Evolutionary conservation across 768 basidiomycete genomes (phyloP), one percentile per base, ranked within the genome.

Genomic region (Leccinum uliginosum): DNA sequence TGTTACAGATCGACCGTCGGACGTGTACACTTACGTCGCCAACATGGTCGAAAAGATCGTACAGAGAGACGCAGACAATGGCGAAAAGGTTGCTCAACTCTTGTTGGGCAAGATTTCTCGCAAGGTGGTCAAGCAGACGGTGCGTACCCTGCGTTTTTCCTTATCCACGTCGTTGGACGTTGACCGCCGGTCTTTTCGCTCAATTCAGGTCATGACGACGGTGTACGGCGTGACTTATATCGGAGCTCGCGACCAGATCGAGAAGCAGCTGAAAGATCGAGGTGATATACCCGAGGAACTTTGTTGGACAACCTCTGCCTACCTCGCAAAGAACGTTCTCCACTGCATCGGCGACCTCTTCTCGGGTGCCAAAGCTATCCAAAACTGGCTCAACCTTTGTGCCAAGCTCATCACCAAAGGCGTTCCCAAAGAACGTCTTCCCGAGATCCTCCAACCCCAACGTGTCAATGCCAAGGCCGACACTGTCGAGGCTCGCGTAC

Each of bases 111-210:
- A 91, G 71, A 79, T 99, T 29, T 79, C 91, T 19, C 76, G 97
- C 23, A 98, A 99, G 73, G 87, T 97, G 17, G 96, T 99, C 63
- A 99, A 99, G 78, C 96, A 98, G 76, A 98, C 97, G 23, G 92
- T 89, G 38, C 48, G 83, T 75, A 12, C 27, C 48, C 1, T 10
- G n/a, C 44, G 38, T 19, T 38, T 38, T 30, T 53, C 8, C 29
- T 40, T 24, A 17, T 32, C 32, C 10, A 10, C 35, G 6, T 51
- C 12, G 7, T 34, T 47, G 46, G 26, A 32, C 54, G 6, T 40
- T 48, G 21, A 62, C 40, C 26, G 12, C 29, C 29, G 46, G 45
- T 40, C 12, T 6, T 47, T 7, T 47, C 6, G 6, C 11, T 23
- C 2, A 60, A 17, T 35, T 15, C 45, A 89, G 86, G 92, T 98